These are phyloP conservation scores for Viola pubescens DNA, from an alignment of 441 rosid species.

Conservation along the genomic window DNA sequence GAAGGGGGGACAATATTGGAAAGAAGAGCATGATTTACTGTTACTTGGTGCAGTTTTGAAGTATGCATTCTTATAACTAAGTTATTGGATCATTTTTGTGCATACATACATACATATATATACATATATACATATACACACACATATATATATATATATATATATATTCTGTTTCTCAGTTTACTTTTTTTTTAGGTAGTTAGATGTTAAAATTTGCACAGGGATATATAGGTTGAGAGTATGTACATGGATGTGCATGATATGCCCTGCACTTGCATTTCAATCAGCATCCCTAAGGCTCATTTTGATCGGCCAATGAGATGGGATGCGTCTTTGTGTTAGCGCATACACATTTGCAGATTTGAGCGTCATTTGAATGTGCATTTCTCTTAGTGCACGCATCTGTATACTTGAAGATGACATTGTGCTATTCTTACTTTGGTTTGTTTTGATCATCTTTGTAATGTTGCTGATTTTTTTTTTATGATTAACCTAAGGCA, in stretches of 20 bases:
- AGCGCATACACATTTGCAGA: no score
- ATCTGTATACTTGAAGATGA: no score
- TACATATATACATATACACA: not conserved
- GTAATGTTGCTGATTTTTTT: constrained; percentile 12
- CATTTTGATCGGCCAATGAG: no score
- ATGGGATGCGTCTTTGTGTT: no score
- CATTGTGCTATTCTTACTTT: not conserved
- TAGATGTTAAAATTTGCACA: no score
- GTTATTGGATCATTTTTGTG: not conserved
- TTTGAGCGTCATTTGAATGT: no score
- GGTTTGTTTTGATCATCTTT: not conserved
- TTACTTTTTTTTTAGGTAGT: not conserved
- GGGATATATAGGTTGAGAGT: not conserved
- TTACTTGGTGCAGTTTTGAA: constrained; percentile 75
- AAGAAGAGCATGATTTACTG: constrained; percentile 74
- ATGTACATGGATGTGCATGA: no score
- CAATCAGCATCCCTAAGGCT: no score
- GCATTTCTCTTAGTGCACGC: no score
- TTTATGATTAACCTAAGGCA: constrained; percentile 43
- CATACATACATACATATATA: not conserved
- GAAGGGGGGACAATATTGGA: constrained; percentile 84
- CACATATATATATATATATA: not conserved
- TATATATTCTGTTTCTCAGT: not conserved
- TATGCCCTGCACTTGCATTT: no score
- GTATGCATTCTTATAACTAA: constrained; percentile 36